These are phyloP conservation scores for Elasticomyces elasticus DNA, from an alignment of 495 filamentous ascomycete species.

Conservation along the genomic window DNA sequence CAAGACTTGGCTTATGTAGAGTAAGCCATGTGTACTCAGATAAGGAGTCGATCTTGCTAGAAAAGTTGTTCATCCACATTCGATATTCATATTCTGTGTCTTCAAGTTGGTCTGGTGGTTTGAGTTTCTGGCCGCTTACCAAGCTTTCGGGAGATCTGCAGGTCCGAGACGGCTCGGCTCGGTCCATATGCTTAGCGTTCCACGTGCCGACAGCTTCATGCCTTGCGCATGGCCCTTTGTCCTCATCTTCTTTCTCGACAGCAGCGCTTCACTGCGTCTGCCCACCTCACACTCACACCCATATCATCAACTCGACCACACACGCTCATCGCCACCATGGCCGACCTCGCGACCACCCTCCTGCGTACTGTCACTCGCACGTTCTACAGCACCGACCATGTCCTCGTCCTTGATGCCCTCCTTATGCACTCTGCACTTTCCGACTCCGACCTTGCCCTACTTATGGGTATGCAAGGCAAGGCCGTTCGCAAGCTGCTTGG, in stretches of 20 bases:
- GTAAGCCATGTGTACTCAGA: too few species aligned
- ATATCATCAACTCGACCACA: not conserved
- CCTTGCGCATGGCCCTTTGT: not conserved
- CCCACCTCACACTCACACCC: not conserved
- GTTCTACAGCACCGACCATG: slow-evolving; percentile 84
- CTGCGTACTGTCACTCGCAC: slow-evolving; percentile 80
- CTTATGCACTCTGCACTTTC: slow-evolving; percentile 80
- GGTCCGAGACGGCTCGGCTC: too few species aligned
- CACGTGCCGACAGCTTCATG: not conserved
- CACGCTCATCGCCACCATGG: slow-evolving; percentile 43
- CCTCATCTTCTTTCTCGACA: slow-evolving; percentile 2
- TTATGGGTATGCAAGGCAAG: slow-evolving; percentile 70
- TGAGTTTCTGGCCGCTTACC: too few species aligned
- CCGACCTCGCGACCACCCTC: slow-evolving; percentile 70
- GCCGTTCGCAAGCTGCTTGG: slow-evolving; percentile 80
- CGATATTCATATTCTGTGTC: too few species aligned
- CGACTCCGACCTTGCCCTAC: slow-evolving; percentile 74
- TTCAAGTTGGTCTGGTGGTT: too few species aligned
- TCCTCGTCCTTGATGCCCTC: slow-evolving; percentile 85
- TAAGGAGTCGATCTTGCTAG: too few species aligned
- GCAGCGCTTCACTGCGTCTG: slow-evolving; percentile 20
- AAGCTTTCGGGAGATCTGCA: too few species aligned
- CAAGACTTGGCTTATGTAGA: too few species aligned
- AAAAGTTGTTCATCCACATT: too few species aligned
- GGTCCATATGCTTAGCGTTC: too few species aligned